Evolutionary conservation across 2,329 filamentous ascomycete genomes (phyloP).

Genomic region (Neurospora sp.): DNA sequence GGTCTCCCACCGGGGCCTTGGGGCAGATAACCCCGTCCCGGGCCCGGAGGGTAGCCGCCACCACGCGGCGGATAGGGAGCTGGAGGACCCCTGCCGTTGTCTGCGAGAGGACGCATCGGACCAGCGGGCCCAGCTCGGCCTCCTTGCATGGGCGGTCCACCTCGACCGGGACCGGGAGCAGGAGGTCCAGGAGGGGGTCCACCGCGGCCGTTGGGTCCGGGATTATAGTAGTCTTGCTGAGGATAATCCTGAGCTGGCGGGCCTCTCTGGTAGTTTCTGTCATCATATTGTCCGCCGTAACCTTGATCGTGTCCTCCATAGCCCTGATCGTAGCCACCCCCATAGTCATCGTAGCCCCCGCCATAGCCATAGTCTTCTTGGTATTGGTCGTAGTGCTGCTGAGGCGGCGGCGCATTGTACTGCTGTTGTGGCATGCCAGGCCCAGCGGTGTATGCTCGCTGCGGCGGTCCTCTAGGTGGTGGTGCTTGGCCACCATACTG

Average conservation of each 20-base stretch:
- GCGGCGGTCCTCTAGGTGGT: slow-evolving; percentile 30
- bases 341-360: slow-evolving; percentile 31
- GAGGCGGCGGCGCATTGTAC: slow-evolving; percentile 22
- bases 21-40: slow-evolving; percentile 25
- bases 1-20: slow-evolving; percentile 30
- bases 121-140: slow-evolving; percentile 37
- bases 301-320: slow-evolving; percentile 13
- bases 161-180: slow-evolving; percentile 27
- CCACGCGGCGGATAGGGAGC: slow-evolving; percentile 29
- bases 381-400: slow-evolving; percentile 35
- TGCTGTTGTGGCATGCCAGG: slow-evolving; percentile 22
- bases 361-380: slow-evolving; percentile 37
- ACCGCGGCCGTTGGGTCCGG: slow-evolving; percentile 20
- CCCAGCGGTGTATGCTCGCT: slow-evolving; percentile 25
- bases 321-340: slow-evolving; percentile 30
- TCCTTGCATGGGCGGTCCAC: slow-evolving; percentile 31
- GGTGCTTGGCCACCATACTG: slow-evolving; percentile 37
- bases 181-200: slow-evolving; percentile 13
- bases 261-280: slow-evolving; percentile 33
- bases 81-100: slow-evolving; percentile 26
- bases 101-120: slow-evolving; percentile 31
- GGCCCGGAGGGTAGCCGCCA: slow-evolving; percentile 22
- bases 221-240: slow-evolving; percentile 36
- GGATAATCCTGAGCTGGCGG: slow-evolving; percentile 29
- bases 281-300: slow-evolving; percentile 28